Evolutionary conservation across 1,139 yeast genomes (phyloP).

Genomic region (Taphrina communis): DNA sequence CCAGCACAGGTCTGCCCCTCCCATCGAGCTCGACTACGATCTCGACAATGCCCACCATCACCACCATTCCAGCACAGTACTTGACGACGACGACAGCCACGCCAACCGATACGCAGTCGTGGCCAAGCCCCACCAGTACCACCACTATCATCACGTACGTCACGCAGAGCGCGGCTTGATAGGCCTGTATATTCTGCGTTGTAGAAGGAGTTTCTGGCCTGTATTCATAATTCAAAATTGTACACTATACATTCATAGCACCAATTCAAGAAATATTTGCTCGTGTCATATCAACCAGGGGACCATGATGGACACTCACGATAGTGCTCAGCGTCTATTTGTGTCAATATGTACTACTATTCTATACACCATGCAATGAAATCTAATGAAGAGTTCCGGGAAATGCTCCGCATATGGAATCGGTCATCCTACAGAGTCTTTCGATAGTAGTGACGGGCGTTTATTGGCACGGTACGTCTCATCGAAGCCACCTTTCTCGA

Average conservation of each 20-base stretch:
- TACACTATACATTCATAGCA: too few species aligned
- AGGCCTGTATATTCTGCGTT: background rate
- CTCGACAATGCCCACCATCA: constrained; percentile 3
- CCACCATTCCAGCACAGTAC: background rate
- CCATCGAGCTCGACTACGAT: background rate
- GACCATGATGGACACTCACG: too few species aligned
- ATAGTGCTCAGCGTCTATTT: background rate
- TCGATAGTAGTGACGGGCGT: background rate
- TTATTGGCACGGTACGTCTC: background rate
- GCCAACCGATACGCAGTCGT: constrained; percentile 10
- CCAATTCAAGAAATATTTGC: too few species aligned
- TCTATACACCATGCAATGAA: too few species aligned
- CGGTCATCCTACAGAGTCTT: background rate
- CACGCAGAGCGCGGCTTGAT: background rate
- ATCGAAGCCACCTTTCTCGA: constrained; percentile 14
- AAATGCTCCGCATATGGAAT: too few species aligned
- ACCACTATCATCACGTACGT: constrained; percentile 12
- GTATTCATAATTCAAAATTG: too few species aligned
- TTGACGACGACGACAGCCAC: background rate
- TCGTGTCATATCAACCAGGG: too few species aligned
- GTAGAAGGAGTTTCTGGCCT: background rate
- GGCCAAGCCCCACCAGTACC: constrained; percentile 20
- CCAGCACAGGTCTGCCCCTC: too few species aligned
- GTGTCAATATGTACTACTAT: background rate
- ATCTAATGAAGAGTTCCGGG: too few species aligned